Conservation (phyloP, 495 filamentous ascomycete species). For the Penicillium chermesinum region DNA sequence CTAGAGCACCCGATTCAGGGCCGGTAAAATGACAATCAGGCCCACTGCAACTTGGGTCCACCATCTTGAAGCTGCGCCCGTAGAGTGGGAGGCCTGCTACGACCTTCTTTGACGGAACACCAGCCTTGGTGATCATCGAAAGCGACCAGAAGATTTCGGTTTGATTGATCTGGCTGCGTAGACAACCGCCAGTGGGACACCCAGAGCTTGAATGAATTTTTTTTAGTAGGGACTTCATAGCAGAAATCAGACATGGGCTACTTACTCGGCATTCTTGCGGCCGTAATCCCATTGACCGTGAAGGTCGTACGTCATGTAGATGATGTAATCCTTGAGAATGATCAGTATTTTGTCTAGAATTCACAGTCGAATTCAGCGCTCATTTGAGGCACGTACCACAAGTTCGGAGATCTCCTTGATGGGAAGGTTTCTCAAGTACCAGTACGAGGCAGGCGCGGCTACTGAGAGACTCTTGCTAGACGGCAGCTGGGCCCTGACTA, state of each 20-base stretch:
- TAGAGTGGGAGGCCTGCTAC: conserved; percentile 36
- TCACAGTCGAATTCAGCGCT: too few relatives aligned
- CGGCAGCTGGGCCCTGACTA: conserved; percentile 4
- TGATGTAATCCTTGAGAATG: too few relatives aligned
- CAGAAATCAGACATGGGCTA: too few relatives aligned
- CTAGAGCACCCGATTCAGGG: neutral
- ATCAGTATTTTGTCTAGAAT: too few relatives aligned
- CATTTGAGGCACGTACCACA: too few relatives aligned
- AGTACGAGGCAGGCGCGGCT: conserved; percentile 23
- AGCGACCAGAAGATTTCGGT: conserved; percentile 35
- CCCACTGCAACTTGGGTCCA: conserved; percentile 5
- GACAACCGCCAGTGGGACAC: conserved; percentile 17
- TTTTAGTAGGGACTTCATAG: neutral
- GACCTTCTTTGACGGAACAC: conserved; percentile 30
- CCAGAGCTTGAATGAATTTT: neutral
- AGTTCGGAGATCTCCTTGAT: conserved; percentile 17
- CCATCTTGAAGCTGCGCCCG: conserved; percentile 37
- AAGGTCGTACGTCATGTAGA: conserved; percentile 37
- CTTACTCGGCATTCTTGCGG: too few relatives aligned
- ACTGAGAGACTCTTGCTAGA: conserved; percentile 13
- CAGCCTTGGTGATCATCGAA: conserved; percentile 41
- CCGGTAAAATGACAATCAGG: conserved; percentile 2
- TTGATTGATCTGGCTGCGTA: conserved; percentile 34
- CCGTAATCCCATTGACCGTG: conserved; percentile 33
- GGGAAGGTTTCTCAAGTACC: conserved; percentile 31